Percentiles rank a stretch among this genome's conserved stretches.
Conservation (phyloP, 768 basidiomycete species). For the Termitomyces sp. region DNA sequence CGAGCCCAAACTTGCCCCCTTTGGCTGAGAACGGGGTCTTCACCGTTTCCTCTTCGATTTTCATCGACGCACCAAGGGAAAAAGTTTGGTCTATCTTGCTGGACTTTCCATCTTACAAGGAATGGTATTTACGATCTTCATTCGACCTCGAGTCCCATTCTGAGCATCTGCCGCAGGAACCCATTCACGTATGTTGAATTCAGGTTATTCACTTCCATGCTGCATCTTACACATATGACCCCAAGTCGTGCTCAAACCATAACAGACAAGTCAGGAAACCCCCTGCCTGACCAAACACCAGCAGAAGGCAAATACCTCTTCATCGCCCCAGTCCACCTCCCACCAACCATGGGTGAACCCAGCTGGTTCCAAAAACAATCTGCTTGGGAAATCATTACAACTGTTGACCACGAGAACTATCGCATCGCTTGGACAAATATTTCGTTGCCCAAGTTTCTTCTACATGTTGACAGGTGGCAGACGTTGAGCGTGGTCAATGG, state of each 20-base stretch:
- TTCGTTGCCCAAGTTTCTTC: conserved; percentile 37
- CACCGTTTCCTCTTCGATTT: conserved; percentile 33
- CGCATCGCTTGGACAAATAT: conserved; percentile 52
- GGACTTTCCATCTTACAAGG: conserved; percentile 56
- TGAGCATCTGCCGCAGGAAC: conserved; percentile 39
- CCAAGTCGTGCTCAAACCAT: conserved; percentile 44
- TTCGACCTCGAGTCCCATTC: neutral
- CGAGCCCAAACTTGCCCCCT: conserved; percentile 29
- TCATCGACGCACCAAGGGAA: conserved; percentile 57
- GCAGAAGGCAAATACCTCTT: conserved; percentile 40
- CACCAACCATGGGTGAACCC: conserved; percentile 47
- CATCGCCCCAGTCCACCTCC: conserved; percentile 51
- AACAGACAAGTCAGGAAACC: conserved; percentile 31
- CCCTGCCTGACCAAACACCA: conserved; percentile 42
- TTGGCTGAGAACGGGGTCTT: conserved; percentile 38
- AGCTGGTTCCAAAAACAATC: conserved; percentile 29
- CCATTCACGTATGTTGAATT: conserved; percentile 49
- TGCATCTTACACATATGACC: neutral
- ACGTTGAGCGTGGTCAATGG: conserved; percentile 43
- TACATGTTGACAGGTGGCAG: conserved; percentile 61
- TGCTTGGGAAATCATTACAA: conserved; percentile 39
- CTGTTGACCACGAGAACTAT: conserved; percentile 46
- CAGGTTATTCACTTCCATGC: neutral
- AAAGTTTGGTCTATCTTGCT: conserved; percentile 55
- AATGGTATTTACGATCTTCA: conserved; percentile 39